Conservation (phyloP, 176 grass and related monocot species). For the Carex myosuroides region DNA sequence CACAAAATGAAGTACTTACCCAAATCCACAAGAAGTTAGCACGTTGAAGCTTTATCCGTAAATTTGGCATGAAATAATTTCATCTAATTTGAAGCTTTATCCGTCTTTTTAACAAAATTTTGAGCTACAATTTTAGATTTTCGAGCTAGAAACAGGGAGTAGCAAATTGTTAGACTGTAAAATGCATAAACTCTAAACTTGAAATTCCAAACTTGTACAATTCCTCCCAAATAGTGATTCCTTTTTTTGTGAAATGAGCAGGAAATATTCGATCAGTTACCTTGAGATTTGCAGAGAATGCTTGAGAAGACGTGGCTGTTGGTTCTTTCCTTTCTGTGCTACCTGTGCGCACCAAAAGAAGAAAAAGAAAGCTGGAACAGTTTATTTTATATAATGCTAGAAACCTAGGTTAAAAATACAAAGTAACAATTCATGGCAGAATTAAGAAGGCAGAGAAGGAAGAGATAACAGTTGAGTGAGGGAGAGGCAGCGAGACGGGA, state of each 20-base stretch:
- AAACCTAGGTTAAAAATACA: too few relatives aligned
- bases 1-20: conserved; percentile 33
- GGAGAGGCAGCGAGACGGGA: too few relatives aligned
- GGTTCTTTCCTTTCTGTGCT: background rate
- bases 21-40: conserved; percentile 73
- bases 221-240: background rate
- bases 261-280: background rate
- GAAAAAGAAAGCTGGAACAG: too few relatives aligned
- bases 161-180: background rate
- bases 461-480: too few relatives aligned
- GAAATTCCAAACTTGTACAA: background rate
- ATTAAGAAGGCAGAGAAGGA: too few relatives aligned
- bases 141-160: too few relatives aligned
- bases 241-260: background rate
- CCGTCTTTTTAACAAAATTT: background rate
- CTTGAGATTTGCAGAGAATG: conserved; percentile 59
- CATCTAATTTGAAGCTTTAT: background rate
- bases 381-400: too few relatives aligned
- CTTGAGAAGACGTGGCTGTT: conserved; percentile 39
- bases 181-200: background rate
- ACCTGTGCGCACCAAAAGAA: too few relatives aligned
- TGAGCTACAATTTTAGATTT: background rate
- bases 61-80: background rate
- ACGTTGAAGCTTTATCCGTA: conserved; percentile 29
- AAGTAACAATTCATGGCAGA: too few relatives aligned